Conservation (phyloP, 352 stramenopile genomes). For the Thraustotheca clavata region DNA sequence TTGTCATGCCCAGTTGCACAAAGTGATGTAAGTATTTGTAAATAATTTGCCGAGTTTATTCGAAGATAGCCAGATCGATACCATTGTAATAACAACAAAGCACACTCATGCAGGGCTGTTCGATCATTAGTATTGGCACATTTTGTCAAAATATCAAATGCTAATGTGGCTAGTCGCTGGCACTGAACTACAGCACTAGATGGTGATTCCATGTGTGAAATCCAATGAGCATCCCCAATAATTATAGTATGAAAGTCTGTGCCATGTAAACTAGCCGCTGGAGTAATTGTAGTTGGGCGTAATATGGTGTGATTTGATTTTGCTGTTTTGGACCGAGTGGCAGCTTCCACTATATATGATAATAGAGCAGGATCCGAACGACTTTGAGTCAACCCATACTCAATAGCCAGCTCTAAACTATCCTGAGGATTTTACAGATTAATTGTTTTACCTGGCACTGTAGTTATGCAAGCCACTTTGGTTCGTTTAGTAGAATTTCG, state of each 20-base stretch:
- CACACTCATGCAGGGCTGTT: background rate
- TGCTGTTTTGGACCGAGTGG: too few relatives aligned
- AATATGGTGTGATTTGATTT: too few relatives aligned
- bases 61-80: slow-evolving; percentile 18
- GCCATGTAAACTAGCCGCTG: too few relatives aligned
- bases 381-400: too few relatives aligned
- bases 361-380: too few relatives aligned
- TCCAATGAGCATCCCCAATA: slow-evolving; percentile 16
- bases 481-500: too few relatives aligned
- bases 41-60: slow-evolving; percentile 8
- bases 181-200: background rate
- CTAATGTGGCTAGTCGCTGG: background rate
- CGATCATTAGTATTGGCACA: background rate
- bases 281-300: too few relatives aligned
- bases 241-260: background rate
- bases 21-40: background rate
- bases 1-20: background rate
- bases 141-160: background rate
- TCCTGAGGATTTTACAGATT: too few relatives aligned
- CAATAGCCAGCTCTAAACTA: too few relatives aligned
- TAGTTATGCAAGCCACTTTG: too few relatives aligned
- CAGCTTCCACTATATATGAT: too few relatives aligned
- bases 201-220: slow-evolving; percentile 1
- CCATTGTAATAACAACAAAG: background rate
- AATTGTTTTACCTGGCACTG: too few relatives aligned